A percentile compares a stretch with the other conserved stretches of the same genome.
Conservation (phyloP, 768 basidiomycete species). For the Lyophyllum atratum region DNA sequence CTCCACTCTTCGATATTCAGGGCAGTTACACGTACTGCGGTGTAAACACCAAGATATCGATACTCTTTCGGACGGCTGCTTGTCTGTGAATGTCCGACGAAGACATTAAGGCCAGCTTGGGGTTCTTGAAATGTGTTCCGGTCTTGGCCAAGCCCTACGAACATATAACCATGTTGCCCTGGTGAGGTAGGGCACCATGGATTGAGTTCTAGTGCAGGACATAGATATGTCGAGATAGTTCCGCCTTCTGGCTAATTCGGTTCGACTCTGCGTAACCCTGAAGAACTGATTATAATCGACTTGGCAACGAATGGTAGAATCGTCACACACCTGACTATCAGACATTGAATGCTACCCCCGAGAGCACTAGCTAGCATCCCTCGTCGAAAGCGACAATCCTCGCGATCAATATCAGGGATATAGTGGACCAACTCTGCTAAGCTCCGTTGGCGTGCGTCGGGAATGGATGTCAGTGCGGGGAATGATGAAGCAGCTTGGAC, state of each 20-base stretch:
- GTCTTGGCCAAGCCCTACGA: conserved; percentile 53
- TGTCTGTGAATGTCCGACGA: conserved; percentile 40
- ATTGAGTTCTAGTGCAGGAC: conserved; percentile 52
- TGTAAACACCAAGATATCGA: conserved; percentile 49
- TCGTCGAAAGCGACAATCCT: conserved; percentile 39
- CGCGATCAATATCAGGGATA: conserved; percentile 18
- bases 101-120: conserved; percentile 42
- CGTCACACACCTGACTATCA: conserved; percentile 44
- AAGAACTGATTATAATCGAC: background rate
- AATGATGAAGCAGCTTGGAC: background rate
- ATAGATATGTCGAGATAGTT: conserved; percentile 44
- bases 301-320: too few species aligned
- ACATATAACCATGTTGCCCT: conserved; percentile 57
- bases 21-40: conserved; percentile 39
- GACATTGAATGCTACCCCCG: conserved; percentile 39
- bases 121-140: conserved; percentile 39
- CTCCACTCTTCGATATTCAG: conserved; percentile 50
- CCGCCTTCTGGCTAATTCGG: conserved; percentile 28
- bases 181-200: conserved; percentile 53
- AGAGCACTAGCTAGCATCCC: conserved; percentile 36
- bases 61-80: conserved; percentile 30
- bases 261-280: conserved; percentile 29
- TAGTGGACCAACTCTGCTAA: conserved; percentile 26
- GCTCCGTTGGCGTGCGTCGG: conserved; percentile 21
- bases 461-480: conserved; percentile 7